A percentile compares a stretch with the other conserved stretches of the same genome.
Conservation (phyloP, 345 rosid species). For the Durio zibethinus region DNA sequence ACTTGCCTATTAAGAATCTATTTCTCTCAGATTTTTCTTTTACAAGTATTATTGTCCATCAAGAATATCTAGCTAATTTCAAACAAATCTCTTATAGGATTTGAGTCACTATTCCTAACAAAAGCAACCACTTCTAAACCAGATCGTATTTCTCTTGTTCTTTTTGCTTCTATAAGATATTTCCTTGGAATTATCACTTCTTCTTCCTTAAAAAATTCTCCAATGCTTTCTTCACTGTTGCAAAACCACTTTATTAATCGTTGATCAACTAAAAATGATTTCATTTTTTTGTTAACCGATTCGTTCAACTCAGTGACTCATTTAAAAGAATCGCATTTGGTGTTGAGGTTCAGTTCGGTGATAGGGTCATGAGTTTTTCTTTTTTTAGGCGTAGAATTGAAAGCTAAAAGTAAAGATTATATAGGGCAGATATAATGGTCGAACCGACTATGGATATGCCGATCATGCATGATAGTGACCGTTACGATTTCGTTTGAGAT, state of each 20-base stretch:
- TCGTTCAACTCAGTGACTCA: neutral
- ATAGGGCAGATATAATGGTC: conserved; percentile 44
- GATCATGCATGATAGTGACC: conserved; percentile 92
- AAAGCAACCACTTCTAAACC: neutral
- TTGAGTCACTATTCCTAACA: no score
- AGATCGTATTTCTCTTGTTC: conserved; percentile 6
- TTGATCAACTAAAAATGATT: conserved; percentile 8
- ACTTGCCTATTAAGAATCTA: no score
- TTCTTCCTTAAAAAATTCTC: conserved; percentile 13
- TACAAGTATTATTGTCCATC: no score
- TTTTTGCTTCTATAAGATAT: conserved; percentile 9
- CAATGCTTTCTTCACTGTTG: neutral
- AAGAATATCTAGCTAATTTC: no score
- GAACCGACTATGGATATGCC: conserved; percentile 87
- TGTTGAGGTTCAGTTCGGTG: neutral
- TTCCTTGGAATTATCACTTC: conserved; percentile 8
- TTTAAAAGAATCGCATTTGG: neutral
- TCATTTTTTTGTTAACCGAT: neutral
- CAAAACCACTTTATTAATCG: neutral
- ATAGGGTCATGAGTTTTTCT: conserved; percentile 13
- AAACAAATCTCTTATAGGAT: no score
- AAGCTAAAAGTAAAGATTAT: conserved; percentile 16
- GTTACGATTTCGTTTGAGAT: conserved; percentile 80
- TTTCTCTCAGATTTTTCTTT: no score
- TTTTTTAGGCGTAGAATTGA: neutral